Percentiles rank a stretch among this genome's conserved stretches.
These are phyloP conservation scores for Gossypium bickii DNA, from an alignment of 345 rosid genomes.

Conservation along the genomic window DNA sequence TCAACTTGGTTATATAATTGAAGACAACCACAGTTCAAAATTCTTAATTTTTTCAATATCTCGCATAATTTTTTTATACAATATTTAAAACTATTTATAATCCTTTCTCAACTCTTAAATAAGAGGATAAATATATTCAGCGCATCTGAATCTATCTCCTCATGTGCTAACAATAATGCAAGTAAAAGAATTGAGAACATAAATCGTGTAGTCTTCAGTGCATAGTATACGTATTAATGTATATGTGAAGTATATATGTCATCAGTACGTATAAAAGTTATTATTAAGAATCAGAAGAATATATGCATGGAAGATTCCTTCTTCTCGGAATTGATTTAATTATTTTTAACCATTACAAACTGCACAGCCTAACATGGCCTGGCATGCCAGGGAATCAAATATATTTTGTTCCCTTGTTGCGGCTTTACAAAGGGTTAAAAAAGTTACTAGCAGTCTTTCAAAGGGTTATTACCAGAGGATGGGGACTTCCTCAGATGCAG, in stretches of 20 bases:
- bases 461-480: background rate
- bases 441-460: background rate
- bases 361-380: slow-evolving; percentile 21
- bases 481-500: slow-evolving; percentile 40
- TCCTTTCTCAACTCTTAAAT: too few species aligned
- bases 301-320: slow-evolving; percentile 8
- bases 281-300: background rate
- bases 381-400: slow-evolving; percentile 15
- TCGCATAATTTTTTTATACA: background rate
- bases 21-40: background rate
- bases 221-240: background rate
- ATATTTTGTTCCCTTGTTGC: background rate
- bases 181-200: too few species aligned
- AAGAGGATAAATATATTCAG: too few species aligned
- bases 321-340: background rate
- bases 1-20: background rate
- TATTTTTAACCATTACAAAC: background rate
- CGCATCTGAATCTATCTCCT: too few species aligned
- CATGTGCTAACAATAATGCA: too few species aligned
- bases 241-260: background rate
- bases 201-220: too few species aligned
- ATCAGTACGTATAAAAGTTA: background rate
- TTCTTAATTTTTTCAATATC: background rate
- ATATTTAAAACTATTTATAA: background rate
- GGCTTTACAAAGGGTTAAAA: background rate